Conservation (phyloP, 2,329 filamentous ascomycete genomes). For the Arthrobotrys entomopaga region DNA sequence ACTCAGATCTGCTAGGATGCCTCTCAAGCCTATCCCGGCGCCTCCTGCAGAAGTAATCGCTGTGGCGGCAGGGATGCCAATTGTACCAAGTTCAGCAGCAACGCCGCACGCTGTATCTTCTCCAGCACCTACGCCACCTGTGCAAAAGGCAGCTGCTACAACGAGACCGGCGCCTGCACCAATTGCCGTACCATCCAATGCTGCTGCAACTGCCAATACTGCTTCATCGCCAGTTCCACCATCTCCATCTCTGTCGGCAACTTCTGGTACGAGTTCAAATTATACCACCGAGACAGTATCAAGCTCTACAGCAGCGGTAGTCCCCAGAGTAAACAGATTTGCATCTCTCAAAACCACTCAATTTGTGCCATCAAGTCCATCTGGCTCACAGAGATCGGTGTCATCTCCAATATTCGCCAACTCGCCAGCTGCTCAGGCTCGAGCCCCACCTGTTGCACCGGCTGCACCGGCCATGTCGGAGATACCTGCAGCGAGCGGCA, state of each 20-base stretch:
- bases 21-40: constrained; percentile 21
- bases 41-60: background rate
- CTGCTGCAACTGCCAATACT: background rate
- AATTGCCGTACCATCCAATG: background rate
- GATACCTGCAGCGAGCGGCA: background rate
- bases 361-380: background rate
- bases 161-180: background rate
- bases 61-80: background rate
- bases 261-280: constrained; percentile 31
- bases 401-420: constrained; percentile 24
- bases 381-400: constrained; percentile 22
- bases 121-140: background rate
- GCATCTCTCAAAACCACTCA: constrained; percentile 28
- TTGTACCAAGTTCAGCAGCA: background rate
- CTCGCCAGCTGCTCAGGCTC: background rate
- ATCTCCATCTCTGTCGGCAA: constrained; percentile 23
- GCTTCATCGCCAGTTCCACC: constrained; percentile 7
- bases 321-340: constrained; percentile 26
- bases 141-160: background rate
- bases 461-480: background rate
- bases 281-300: constrained; percentile 35
- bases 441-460: background rate
- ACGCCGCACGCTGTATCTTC: background rate
- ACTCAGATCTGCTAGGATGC: constrained; percentile 20
- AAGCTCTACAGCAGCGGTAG: constrained; percentile 38